Evolutionary conservation across 108 stramenopile species (phyloP), one percentile per base, ranked within the genome.

Genomic region (Cyclotella baltica): DNA sequence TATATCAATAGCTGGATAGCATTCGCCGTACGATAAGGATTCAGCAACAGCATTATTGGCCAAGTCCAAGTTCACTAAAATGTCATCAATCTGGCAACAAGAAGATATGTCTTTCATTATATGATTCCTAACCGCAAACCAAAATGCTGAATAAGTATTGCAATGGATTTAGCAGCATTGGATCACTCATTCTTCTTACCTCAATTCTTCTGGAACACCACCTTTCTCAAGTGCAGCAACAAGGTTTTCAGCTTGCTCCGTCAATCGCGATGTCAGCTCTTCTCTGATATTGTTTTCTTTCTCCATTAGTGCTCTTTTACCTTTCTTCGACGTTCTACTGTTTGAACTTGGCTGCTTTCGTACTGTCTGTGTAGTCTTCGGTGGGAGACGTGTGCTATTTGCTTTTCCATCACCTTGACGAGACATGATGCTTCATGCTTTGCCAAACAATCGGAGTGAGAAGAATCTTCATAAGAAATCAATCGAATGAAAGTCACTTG

Each of bases 1-100:
- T 13, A 74, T 72, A 50, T 81, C 67, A 28, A 81, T 37, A 11
- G 61, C 72, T 0, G 58, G 67, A 68, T 74, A 81, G 36, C 80
- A 74, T 6, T 52, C 38, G 3, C 37, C 66, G n/a, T 37, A 70
- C 18, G 73, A 68, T 64, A 72, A 69, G 29, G 80, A 25, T 29
- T 40, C 34, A 25, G 47, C 61, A 0, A 74, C 51, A 19, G 58
- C 67, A 38, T 52, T 55, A 5, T 63, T 52, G 10, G 62, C 72
- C 6, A 62, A 20, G 23, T 53, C 67, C 10, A 81, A 27, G 40
- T 29, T 67, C 1, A 1, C 0, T 27, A 20, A 28, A 52, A 67
- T 25, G 16, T 51, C 48, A 16, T 67, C 50, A 5, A 67, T 1
- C 4, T 67, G 11, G 19, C 48, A 52, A 50, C 18, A 67, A 33